phyloP scores from a whole-genome alignment of 495 filamentous ascomycete genomes.

The Daldinia vernicosa region DNA sequence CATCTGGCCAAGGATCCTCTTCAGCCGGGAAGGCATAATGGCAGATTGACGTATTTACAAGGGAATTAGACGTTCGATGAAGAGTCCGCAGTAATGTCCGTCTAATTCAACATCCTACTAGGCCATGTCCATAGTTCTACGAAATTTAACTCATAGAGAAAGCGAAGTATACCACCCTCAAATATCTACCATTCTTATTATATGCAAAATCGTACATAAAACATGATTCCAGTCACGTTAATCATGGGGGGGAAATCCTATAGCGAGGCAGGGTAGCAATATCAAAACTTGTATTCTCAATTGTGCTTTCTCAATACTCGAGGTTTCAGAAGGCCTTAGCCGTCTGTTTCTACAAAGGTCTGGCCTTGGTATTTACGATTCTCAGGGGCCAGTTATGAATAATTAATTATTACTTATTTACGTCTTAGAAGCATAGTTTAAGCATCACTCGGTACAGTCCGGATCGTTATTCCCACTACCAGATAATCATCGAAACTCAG shows the following conservation, averaged over 20 bases:
- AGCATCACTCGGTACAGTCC: background rate
- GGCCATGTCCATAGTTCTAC: background rate
- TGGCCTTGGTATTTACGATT: too few species aligned
- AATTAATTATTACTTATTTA: background rate
- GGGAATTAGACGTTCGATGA: background rate
- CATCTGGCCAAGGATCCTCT: background rate
- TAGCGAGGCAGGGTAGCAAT: too few species aligned
- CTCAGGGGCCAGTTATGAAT: too few species aligned
- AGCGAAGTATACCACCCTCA: background rate
- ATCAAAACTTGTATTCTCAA: too few species aligned
- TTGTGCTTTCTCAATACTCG: too few species aligned
- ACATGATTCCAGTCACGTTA: background rate
- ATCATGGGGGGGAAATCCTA: background rate
- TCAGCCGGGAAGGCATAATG: background rate
- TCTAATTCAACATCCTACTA: background rate
- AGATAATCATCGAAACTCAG: background rate
- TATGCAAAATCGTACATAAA: background rate
- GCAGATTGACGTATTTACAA: background rate
- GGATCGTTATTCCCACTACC: background rate
- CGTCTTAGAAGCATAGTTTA: background rate
- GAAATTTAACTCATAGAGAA: background rate
- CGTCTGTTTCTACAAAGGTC: too few species aligned
- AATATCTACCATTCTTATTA: background rate
- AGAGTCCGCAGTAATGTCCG: background rate
- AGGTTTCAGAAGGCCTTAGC: too few species aligned